Evolutionary conservation across 169 alveolate genomes (phyloP), one percentile per base, ranked within the genome.

Genomic region (Plasmodium vivax): DNA sequence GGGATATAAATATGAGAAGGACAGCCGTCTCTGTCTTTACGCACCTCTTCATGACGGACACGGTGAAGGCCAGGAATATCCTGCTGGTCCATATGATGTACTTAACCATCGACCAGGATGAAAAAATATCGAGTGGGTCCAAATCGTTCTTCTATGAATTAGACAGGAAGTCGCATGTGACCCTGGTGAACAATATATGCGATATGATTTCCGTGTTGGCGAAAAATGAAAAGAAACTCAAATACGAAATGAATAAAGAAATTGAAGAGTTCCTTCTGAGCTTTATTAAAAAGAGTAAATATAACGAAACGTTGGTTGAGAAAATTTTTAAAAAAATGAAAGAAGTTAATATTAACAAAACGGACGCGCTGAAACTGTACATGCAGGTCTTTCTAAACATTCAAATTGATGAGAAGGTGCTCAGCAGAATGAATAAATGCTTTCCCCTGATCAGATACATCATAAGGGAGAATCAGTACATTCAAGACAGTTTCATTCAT

Each of bases 1-100:
- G 92, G 38, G 96, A 95, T 45, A 88, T 95, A 81, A 73, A 87
- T 38, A 93, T 96, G 84, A 72, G 97, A 41, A 97, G 96, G 77
- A 95, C 97, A 8, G 98, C 97, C 27, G 96, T 95, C 54, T 80
- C 96, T 84, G 98, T 96, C 54, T 96, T 96, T 93, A 95, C 98
- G 14, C 98, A 96, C 92, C 83, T 96, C 83, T 96, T 95, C 73
- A 96, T 96, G 98, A 96, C 96, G 43, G 98, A 96, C 85, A 96
- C 96, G 85, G 95, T 96, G 54, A 96, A 96, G 85, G 97, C 98
- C 16, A 95, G 93, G 27, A 97, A 96, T 58, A 93, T 73, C 56
- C 91, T 96, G n/a, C 80, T 96, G 80, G 96, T 95, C 38, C 95
- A 91, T 41, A 95, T 96, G 97, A 95, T 95, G 97, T 96, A 82